Evolutionary conservation across 306 rosid species (phyloP).

Genomic region (Casuarina glauca): DNA sequence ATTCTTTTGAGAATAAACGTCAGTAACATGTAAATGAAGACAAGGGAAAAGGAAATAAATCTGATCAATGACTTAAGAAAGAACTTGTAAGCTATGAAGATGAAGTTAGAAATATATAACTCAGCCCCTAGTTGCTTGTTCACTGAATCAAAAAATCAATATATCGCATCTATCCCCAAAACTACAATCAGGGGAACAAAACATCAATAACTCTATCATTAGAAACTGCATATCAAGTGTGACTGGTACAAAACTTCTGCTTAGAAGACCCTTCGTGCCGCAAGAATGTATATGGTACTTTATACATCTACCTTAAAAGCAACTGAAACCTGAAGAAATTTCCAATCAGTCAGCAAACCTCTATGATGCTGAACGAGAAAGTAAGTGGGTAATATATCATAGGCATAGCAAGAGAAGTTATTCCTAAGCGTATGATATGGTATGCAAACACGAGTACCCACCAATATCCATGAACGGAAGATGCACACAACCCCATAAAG

Average conservation of each 20-base stretch:
- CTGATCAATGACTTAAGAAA: background rate
- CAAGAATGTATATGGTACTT: slow-evolving; percentile 26
- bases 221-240: slow-evolving; percentile 25
- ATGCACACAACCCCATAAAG: background rate
- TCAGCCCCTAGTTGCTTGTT: slow-evolving; percentile 11
- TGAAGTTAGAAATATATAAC: background rate
- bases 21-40: background rate
- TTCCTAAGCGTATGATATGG: background rate
- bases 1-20: background rate
- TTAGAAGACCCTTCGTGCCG: slow-evolving; percentile 21
- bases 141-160: background rate
- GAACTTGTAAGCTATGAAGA: background rate
- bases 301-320: slow-evolving; percentile 32
- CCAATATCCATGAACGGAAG: background rate
- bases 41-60: background rate
- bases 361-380: background rate
- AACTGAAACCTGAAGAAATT: slow-evolving; percentile 34
- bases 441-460: background rate
- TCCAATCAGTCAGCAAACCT: slow-evolving; percentile 9
- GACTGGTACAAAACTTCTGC: slow-evolving; percentile 12
- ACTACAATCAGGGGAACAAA: slow-evolving; percentile 23
- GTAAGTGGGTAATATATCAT: background rate
- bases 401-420: background rate
- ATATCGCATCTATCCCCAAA: slow-evolving; percentile 1
- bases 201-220: slow-evolving; percentile 15